Evolutionary conservation across 2,329 filamentous ascomycete genomes (phyloP).

Genomic region (Aspergillus sojae): DNA sequence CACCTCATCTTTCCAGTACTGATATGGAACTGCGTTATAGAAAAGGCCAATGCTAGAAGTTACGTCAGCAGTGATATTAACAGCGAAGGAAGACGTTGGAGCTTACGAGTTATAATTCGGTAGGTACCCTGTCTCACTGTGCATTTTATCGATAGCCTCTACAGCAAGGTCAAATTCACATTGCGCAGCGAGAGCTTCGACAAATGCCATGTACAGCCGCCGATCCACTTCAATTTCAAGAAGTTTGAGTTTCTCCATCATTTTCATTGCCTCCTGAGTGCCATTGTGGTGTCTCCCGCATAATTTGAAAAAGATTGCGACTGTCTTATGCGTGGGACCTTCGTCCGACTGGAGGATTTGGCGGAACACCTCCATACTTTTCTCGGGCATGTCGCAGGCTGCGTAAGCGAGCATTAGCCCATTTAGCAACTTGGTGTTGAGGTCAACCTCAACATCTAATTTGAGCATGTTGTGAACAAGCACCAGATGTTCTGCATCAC

Average conservation of each 20-base stretch:
- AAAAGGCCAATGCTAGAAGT: slow-evolving; percentile 67
- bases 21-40: slow-evolving; percentile 72
- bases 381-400: slow-evolving; percentile 65
- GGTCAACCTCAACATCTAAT: slow-evolving; percentile 79
- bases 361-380: slow-evolving; percentile 78
- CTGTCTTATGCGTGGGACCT: slow-evolving; percentile 78
- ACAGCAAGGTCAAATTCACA: slow-evolving; percentile 70
- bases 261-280: slow-evolving; percentile 54
- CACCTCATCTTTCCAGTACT: slow-evolving; percentile 67
- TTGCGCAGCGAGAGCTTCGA: slow-evolving; percentile 74
- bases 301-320: slow-evolving; percentile 78
- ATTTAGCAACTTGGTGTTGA: slow-evolving; percentile 76
- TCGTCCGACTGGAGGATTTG: slow-evolving; percentile 82
- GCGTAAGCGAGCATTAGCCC: slow-evolving; percentile 85
- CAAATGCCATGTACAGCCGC: slow-evolving; percentile 74
- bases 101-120: slow-evolving; percentile 75
- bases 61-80: slow-evolving; percentile 13
- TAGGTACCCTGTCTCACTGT: slow-evolving; percentile 64
- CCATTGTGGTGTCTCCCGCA: slow-evolving; percentile 64
- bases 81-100: neutral
- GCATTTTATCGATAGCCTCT: slow-evolving; percentile 67
- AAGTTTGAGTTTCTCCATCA: slow-evolving; percentile 58
- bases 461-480: slow-evolving; percentile 92
- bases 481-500: slow-evolving; percentile 66
- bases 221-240: slow-evolving; percentile 80